A percentile compares a stretch with the other conserved stretches of the same genome.
Evolutionary conservation across 495 filamentous ascomycete species (phyloP).

Genomic region (Trichocladium uniseriatum): DNA sequence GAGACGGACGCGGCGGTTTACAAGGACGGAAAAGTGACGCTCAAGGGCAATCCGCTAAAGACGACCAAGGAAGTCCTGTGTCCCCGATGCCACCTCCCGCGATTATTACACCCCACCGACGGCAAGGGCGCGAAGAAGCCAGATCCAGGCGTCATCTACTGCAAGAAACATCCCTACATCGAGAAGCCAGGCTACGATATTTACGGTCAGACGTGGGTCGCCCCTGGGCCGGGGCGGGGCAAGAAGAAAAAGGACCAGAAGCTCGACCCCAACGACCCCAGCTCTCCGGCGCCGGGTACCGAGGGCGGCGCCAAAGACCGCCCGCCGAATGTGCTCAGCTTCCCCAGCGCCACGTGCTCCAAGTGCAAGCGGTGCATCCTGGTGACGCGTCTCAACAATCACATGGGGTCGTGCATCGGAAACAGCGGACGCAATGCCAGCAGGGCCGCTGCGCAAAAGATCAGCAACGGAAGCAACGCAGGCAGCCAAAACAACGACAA

Average conservation of each 20-base stretch:
- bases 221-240: constrained; percentile 42
- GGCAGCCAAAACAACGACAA: constrained; percentile 40
- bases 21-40: constrained; percentile 58
- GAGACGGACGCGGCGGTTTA: constrained; percentile 64
- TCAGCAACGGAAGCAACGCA: constrained; percentile 40
- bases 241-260: constrained; percentile 57
- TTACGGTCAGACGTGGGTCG: constrained; percentile 65
- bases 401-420: constrained; percentile 73
- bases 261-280: constrained; percentile 33
- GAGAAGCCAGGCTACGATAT: constrained; percentile 68
- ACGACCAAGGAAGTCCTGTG: constrained; percentile 64
- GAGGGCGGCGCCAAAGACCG: constrained; percentile 41
- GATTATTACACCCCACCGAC: constrained; percentile 53
- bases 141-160: constrained; percentile 59
- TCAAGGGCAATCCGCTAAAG: constrained; percentile 68
- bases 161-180: constrained; percentile 65
- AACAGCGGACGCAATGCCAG: constrained; percentile 61
- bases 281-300: constrained; percentile 39
- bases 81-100: constrained; percentile 55
- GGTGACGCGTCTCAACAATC: constrained; percentile 54
- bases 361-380: constrained; percentile 47
- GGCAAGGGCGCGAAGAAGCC: constrained; percentile 51
- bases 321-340: constrained; percentile 47
- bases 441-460: constrained; percentile 47
- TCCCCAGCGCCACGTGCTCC: constrained; percentile 50